Base-by-base conservation (phyloP, 2,329 filamentous ascomycete species). In the Acrocalymma vagum region DNA sequence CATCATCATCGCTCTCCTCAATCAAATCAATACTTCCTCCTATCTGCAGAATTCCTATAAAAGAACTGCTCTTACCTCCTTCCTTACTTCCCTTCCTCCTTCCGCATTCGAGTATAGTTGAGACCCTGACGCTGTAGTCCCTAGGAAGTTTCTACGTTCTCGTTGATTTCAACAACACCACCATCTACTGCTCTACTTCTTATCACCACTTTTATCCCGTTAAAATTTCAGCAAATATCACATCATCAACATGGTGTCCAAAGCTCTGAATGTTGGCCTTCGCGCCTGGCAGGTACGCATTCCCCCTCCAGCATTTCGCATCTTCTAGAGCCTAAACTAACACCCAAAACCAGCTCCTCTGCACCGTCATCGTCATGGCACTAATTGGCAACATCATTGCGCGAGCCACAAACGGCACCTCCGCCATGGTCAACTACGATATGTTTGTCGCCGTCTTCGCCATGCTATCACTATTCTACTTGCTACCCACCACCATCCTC, bases 391-490 rank as follows among this genome's bases (percentile, higher is more conserved):
- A 85, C 73, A 83, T 84, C 73, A 82, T 86, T 61, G 72, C 75
- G 35, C 70, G 76, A 25, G 69, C 76, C 4, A 71, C 70, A 42
- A 57, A 71, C 36, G 79, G 82, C 62, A 80, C 82, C 55, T 78
- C 81, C 2, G 72, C 78, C 15, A 75, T 82, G 35, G 72, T 87
- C 70, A 70, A 77, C 74, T 74, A 79, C 73, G 76, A 81, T 69
- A 86, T 92, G 75, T 92, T 91, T 67, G 82, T 86, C 51, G 76
- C 81, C 23, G 79, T 81, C 1, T 76, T 88, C 49, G 79, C 79
- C 27, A 87, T 87, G 84, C 60, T 90, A 21, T 79, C 80, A 29
- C 70, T 83, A 25, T 65, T 91, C 34, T 84, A 81, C 66, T 84
- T 87, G 40, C 70, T 88, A 3, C 76, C 75, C 6, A 75, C 79